Base-by-base conservation (phyloP, 345 rosid genomes). In the Euphorbia pulcherrima region DNA sequence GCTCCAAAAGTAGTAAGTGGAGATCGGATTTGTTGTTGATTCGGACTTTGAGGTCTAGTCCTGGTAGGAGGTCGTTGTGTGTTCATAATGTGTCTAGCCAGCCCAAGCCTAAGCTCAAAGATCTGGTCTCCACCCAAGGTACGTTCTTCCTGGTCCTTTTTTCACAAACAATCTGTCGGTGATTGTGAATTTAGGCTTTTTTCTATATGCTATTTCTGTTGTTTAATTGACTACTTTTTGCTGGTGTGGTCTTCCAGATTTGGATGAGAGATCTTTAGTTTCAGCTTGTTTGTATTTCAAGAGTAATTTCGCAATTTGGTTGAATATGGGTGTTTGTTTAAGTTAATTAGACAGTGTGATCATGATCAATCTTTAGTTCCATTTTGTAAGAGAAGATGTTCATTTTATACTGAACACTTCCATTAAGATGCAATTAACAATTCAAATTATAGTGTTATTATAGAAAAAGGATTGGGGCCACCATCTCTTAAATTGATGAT, bases 1-100 rank as follows among this genome's bases (percentile, higher is more conserved):
- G 71, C 14, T 16, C 52, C 20, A 21, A 11, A 8, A 46, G 16
- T 18, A 40, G 67, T 10, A 58, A 41, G 56, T 39, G 65, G 68
- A 64, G 71, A 53, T 70, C 72, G 27, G 66, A 71, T 21, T 64
- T 66, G 57, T 46, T 70, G 18, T 26, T 75, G 41, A 33, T 66
- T 27, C 46, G 69, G 17, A 62, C 52, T 41, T 30, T 24, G 46
- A 75, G 44, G 48, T 53, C 68, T 10, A 57, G 68, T 17, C 47
- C 65, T 5, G 51, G 58, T 46, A 26, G 9, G 63, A 40, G 68
- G 65, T 61, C 54, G 63, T 62, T 75, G 11, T 66, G 18, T 4
- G 75, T 70, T 37, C 67, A 60, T 68, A 75, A 55, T 46, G 79
- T 75, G 35, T 65, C 63, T 14, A 70, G 67, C 56, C 74, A 70